Evolutionary conservation across 805 yeast genomes (phyloP).

Genomic region (Myxozyma nipponensis): DNA sequence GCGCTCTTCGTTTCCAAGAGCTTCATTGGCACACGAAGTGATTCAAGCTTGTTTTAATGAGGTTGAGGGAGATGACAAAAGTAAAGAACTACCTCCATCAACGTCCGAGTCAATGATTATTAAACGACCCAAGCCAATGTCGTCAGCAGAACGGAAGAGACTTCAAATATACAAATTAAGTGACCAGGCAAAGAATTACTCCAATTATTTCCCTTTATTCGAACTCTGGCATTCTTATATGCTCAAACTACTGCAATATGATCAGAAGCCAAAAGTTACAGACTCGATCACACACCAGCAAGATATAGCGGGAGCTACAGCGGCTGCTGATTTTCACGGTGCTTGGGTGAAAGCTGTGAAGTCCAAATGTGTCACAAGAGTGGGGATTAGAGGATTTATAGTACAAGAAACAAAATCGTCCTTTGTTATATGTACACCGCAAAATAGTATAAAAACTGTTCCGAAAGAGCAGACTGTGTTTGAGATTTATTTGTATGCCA

Average conservation of each 20-base stretch:
- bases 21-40: no score
- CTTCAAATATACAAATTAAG: constrained; percentile 4
- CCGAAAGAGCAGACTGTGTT: constrained; percentile 24
- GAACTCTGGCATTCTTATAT: constrained; percentile 22
- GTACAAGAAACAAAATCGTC: constrained; percentile 14
- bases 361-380: constrained; percentile 15
- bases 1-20: no score
- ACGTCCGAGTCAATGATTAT: not conserved
- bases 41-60: no score
- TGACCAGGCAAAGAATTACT: constrained; percentile 7
- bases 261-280: not conserved
- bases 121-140: constrained; percentile 20
- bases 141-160: constrained; percentile 15
- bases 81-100: no score
- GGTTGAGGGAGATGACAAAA: no score
- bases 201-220: constrained; percentile 9
- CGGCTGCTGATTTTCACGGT: constrained; percentile 25
- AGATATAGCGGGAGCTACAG: constrained; percentile 11
- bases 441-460: constrained; percentile 7
- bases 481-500: constrained; percentile 1
- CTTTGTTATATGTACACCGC: constrained; percentile 11
- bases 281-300: constrained; percentile 4
- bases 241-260: constrained; percentile 7
- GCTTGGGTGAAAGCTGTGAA: constrained; percentile 14
- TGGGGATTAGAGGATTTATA: constrained; percentile 16